These are phyloP conservation scores for Gracilaria gracilis DNA, from an alignment of 23 red algal genomes.

Conservation along the genomic window DNA sequence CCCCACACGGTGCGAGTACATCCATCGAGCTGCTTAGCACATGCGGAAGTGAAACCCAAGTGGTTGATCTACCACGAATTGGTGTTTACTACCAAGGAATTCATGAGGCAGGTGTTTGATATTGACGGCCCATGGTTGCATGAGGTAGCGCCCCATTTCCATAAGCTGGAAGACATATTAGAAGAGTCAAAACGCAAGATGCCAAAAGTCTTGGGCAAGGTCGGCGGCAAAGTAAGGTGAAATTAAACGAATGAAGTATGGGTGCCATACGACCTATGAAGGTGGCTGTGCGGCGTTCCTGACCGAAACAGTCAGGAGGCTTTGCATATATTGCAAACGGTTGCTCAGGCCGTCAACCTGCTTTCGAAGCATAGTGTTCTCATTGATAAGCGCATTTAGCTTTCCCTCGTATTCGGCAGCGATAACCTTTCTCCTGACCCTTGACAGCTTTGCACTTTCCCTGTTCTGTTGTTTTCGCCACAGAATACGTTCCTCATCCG, in stretches of 20 bases:
- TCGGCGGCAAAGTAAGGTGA: conserved; percentile 31
- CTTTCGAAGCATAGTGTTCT: conserved; percentile 55
- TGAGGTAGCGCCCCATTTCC: conserved; percentile 83
- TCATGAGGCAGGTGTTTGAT: conserved; percentile 85
- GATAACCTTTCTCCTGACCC: conserved; percentile 71
- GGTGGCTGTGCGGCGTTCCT: conserved; percentile 5
- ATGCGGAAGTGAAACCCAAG: conserved; percentile 69
- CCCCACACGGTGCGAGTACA: conserved; percentile 88
- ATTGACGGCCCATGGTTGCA: conserved; percentile 82
- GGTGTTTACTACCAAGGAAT: conserved; percentile 87
- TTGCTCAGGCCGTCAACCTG: conserved; percentile 65
- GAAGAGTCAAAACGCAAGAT: conserved; percentile 68
- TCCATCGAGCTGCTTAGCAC: conserved; percentile 81
- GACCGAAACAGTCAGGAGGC: conserved; percentile 68
- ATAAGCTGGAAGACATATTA: conserved; percentile 80
- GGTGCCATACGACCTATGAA: background rate
- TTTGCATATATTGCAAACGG: conserved; percentile 61
- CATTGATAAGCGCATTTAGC: conserved; percentile 43
- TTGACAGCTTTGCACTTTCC: conserved; percentile 72
- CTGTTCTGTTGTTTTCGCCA: conserved; percentile 74
- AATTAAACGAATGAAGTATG: background rate
- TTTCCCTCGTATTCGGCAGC: conserved; percentile 63
- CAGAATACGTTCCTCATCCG: conserved; percentile 69
- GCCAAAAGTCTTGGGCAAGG: conserved; percentile 63
- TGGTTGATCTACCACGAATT: conserved; percentile 94